A percentile compares a stretch with the other conserved stretches of the same genome.
Evolutionary conservation across 495 filamentous ascomycete genomes (phyloP).

Genomic region (Trichoderma asperelloides): DNA sequence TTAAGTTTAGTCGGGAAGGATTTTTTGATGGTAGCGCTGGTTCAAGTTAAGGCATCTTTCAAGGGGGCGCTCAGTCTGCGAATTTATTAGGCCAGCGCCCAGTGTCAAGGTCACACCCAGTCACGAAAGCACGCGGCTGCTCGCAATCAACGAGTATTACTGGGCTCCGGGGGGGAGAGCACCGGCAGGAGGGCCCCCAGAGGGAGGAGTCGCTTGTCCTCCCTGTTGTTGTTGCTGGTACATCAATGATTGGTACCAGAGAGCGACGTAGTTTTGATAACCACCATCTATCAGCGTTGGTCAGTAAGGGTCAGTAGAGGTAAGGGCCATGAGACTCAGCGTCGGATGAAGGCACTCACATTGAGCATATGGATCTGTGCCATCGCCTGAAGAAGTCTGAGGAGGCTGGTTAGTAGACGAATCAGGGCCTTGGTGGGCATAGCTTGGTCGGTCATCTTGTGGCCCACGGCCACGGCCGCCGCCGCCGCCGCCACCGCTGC

Average conservation of each 20-base stretch:
- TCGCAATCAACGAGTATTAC: background rate
- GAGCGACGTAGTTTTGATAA: slow-evolving; percentile 51
- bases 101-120: slow-evolving; percentile 4
- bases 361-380: slow-evolving; percentile 50
- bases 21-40: background rate
- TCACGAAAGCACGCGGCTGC: slow-evolving; percentile 7
- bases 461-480: slow-evolving; percentile 31
- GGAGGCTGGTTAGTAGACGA: slow-evolving; percentile 16
- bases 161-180: background rate
- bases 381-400: slow-evolving; percentile 26
- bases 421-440: slow-evolving; percentile 21
- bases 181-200: background rate
- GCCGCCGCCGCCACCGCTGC: slow-evolving; percentile 36
- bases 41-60: background rate
- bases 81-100: background rate
- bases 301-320: slow-evolving; percentile 14
- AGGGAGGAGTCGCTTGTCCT: slow-evolving; percentile 1
- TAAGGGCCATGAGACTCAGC: background rate
- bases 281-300: slow-evolving; percentile 40
- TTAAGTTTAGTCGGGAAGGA: background rate
- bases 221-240: slow-evolving; percentile 28
- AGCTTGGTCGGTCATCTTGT: slow-evolving; percentile 34
- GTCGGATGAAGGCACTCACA: slow-evolving; percentile 28
- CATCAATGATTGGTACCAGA: slow-evolving; percentile 52
- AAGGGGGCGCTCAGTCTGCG: background rate